A percentile compares a stretch with the other conserved stretches of the same genome.
Evolutionary conservation across 192 early-diverging fungal genomes (phyloP).

Genomic region (Coemansia sp.): DNA sequence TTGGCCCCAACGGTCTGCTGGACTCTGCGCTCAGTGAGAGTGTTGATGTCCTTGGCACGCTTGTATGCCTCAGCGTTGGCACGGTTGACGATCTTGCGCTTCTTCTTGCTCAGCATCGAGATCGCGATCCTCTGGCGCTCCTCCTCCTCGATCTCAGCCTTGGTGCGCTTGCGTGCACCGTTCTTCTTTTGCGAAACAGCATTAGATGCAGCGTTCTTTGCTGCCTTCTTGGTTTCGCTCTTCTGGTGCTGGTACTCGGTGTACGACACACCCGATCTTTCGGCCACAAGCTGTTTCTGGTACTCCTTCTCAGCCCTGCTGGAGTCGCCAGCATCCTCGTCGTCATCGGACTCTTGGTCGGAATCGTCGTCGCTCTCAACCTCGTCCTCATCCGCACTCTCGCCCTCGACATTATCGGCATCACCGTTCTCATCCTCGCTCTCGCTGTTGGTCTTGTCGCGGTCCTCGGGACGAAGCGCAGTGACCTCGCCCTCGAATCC

Average conservation of each 20-base stretch:
- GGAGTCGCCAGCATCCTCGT: constrained; percentile 39
- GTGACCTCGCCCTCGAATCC: constrained; percentile 66
- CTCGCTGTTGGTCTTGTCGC: constrained; percentile 56
- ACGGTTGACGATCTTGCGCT: constrained; percentile 54
- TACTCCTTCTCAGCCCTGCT: constrained; percentile 43
- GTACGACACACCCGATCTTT: constrained; percentile 43
- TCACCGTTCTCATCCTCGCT: constrained; percentile 44
- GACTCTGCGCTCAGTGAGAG: constrained; percentile 42
- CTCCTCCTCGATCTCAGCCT: constrained; percentile 47
- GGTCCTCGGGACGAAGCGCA: constrained; percentile 61
- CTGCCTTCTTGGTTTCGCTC: constrained; percentile 3
- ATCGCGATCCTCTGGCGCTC: constrained; percentile 55
- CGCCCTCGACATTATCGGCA: constrained; percentile 52
- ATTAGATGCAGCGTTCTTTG: constrained; percentile 2
- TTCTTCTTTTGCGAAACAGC: not conserved
- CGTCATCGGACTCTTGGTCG: constrained; percentile 17
- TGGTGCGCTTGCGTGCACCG: constrained; percentile 24
- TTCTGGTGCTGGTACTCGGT: constrained; percentile 48
- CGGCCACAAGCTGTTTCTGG: constrained; percentile 48
- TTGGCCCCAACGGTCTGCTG: constrained; percentile 18
- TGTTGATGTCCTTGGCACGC: constrained; percentile 39
- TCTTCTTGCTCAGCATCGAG: constrained; percentile 56
- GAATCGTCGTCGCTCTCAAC: constrained; percentile 61
- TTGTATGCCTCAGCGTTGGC: constrained; percentile 39
- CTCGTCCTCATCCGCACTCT: constrained; percentile 68